These are phyloP conservation scores for Xylariales sp. DNA, from an alignment of 2,329 filamentous ascomycete genomes.

Conservation along the genomic window DNA sequence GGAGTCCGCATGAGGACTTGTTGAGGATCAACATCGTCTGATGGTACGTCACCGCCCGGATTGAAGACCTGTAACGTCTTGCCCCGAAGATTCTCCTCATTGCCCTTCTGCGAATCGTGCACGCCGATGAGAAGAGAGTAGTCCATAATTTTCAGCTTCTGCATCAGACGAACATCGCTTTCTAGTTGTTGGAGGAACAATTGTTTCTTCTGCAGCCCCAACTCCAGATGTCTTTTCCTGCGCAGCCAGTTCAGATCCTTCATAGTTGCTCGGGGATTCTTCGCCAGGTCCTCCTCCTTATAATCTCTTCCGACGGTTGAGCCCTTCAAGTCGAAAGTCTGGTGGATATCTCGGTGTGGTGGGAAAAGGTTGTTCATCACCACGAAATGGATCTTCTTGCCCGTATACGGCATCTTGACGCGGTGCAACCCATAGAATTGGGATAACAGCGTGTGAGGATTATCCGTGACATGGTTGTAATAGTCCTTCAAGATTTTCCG, in stretches of 20 bases:
- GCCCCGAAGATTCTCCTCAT: slow-evolving; percentile 85
- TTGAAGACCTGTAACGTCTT: slow-evolving; percentile 94
- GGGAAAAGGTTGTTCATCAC: slow-evolving; percentile 99
- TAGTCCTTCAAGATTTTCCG: slow-evolving; percentile 85
- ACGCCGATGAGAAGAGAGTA: slow-evolving; percentile 94
- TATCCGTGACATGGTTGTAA: slow-evolving; percentile 85
- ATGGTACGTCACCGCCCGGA: slow-evolving; percentile 65
- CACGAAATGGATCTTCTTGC: slow-evolving; percentile 97
- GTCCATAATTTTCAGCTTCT: slow-evolving; percentile 94
- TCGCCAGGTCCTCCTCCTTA: slow-evolving; percentile 77
- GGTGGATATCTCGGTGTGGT: slow-evolving; percentile 93
- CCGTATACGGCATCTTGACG: slow-evolving; percentile 90
- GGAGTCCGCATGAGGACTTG: slow-evolving; percentile 78
- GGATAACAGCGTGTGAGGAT: slow-evolving; percentile 93
- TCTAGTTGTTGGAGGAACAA: slow-evolving; percentile 87
- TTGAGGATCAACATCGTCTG: slow-evolving; percentile 57
- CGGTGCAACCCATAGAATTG: slow-evolving; percentile 97
- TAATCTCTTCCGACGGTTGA: slow-evolving; percentile 93
- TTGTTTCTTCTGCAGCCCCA: slow-evolving; percentile 82
- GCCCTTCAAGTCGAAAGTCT: slow-evolving; percentile 94
- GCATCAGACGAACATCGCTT: slow-evolving; percentile 78
- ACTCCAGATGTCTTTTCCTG: slow-evolving; percentile 76
- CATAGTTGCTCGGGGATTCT: slow-evolving; percentile 86
- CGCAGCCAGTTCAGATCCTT: slow-evolving; percentile 98
- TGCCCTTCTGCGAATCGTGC: slow-evolving; percentile 83